Evolutionary conservation across 2,329 filamentous ascomycete species (phyloP), one percentile per base, ranked within the genome.

Genomic region (Pestalotiopsis fici): DNA sequence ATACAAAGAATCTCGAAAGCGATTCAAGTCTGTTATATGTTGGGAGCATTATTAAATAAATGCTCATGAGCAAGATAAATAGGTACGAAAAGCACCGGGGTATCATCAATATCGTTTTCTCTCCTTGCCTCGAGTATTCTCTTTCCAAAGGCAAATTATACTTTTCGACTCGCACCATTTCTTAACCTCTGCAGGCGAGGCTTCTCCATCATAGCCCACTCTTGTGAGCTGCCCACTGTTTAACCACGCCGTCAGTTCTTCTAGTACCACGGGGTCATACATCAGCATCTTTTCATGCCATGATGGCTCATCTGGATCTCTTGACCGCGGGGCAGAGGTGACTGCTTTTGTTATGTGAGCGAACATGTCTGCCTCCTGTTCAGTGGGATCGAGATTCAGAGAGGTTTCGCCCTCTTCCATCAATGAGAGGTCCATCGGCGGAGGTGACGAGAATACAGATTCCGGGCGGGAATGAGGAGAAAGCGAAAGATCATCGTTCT

Each of bases 231-330:
- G 88, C 13, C 91, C 91, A 3, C 86, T 86, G 72, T 97, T 98
- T 18, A 98, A 80, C 92, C 94, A 98, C 0, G 83, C 80, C 0
- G 95, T 87, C 15, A 99, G 82, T 71, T 98, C 94, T 79, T 98
- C 95, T 0, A 98, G 80, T 1, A 96, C 86, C 56, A 99, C 91
- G 0, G 95, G 94, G 74, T 98, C 95, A 76, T 97, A 98, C 77
- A 98, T 88, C 5, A 98, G 83, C 59, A 99, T 98, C 80, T 94
- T 97, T 79, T 98, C 94, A 73, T 97, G 86, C 93, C 95, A 98
- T 2, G 88, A 94, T 15, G 88, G 89, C 2, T 85, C 76, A 6
- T 71, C 70, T 0, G 84, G 79, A 70, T 90, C 82, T 3, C 73
- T 82, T 0, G 86, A 83, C 13, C 82, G 82, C 3, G 88, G 83